These are phyloP conservation scores for Thyridium curvatum DNA, from an alignment of 2,329 filamentous ascomycete genomes.

Conservation along the genomic window DNA sequence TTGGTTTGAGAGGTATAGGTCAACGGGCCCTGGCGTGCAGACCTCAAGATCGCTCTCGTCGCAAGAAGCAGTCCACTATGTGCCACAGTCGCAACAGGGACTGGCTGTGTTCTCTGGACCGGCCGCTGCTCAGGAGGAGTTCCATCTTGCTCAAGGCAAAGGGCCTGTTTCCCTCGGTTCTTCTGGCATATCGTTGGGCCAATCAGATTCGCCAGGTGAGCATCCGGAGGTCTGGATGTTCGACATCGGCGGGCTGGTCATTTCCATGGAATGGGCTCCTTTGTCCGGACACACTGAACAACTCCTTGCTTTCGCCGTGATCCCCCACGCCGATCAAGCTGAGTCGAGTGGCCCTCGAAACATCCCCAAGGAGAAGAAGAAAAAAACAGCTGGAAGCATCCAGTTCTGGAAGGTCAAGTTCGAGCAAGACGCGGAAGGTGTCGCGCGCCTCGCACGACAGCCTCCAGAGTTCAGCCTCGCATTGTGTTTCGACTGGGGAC, in stretches of 20 bases:
- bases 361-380: conserved; percentile 22
- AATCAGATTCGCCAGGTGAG: conserved; percentile 4
- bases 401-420: conserved; percentile 48
- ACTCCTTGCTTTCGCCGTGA: conserved; percentile 43
- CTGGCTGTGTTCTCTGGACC: conserved; percentile 19
- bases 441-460: conserved; percentile 23
- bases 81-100: conserved; percentile 12
- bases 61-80: conserved; percentile 1
- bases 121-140: conserved; percentile 14
- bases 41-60: no score
- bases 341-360: conserved; percentile 7
- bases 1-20: conserved; percentile 17
- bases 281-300: conserved; percentile 29
- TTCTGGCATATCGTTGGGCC: conserved; percentile 8
- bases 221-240: conserved; percentile 41
- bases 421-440: conserved; percentile 16
- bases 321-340: conserved; percentile 46
- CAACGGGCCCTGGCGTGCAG: conserved; percentile 1
- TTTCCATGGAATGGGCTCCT: conserved; percentile 48
- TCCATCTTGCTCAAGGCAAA: conserved; percentile 10
- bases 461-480: conserved; percentile 19
- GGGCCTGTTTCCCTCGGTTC: conserved; percentile 7
- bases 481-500: conserved; percentile 43
- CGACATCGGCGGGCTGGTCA: conserved; percentile 46
- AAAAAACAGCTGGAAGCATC: conserved; percentile 37